A percentile compares a stretch with the other conserved stretches of the same genome.
Conservation (phyloP, 352 stramenopile genomes). For the Phytophthora syringae region DNA sequence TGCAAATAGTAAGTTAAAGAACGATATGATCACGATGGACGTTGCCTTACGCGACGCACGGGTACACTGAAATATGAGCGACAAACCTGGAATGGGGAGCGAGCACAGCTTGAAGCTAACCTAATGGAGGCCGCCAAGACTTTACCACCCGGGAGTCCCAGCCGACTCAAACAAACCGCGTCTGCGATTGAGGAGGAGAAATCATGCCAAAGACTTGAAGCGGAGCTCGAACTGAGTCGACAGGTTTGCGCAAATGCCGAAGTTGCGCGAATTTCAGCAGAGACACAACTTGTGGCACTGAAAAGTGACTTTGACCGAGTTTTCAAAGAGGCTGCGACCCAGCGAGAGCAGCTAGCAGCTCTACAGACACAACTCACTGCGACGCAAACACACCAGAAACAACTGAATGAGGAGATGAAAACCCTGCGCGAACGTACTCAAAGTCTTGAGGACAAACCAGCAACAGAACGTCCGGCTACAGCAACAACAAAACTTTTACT, state of each 20-base stretch:
- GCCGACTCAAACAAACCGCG: slow-evolving; percentile 17
- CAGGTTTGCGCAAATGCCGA: slow-evolving; percentile 22
- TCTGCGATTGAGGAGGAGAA: slow-evolving; percentile 28
- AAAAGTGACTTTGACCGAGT: slow-evolving; percentile 34
- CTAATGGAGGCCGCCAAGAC: slow-evolving; percentile 29
- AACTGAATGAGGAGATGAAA: slow-evolving; percentile 20
- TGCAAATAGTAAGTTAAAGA: slow-evolving; percentile 62
- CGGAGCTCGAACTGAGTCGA: slow-evolving; percentile 25
- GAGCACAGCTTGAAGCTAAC: slow-evolving; percentile 26
- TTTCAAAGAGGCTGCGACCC: slow-evolving; percentile 31
- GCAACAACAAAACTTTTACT: slow-evolving; percentile 29
- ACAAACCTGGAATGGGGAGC: slow-evolving; percentile 42
- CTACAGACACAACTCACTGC: slow-evolving; percentile 45
- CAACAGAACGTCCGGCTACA: slow-evolving; percentile 20
- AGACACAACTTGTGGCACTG: slow-evolving; percentile 21
- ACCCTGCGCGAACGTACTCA: slow-evolving; percentile 19
- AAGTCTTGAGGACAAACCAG: slow-evolving; percentile 21
- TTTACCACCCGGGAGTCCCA: slow-evolving; percentile 25
- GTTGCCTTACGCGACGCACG: slow-evolving; percentile 39
- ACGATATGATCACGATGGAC: slow-evolving; percentile 58
- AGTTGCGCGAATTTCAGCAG: slow-evolving; percentile 7
- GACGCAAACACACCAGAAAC: slow-evolving; percentile 19
- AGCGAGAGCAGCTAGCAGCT: slow-evolving; percentile 46
- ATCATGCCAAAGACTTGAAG: slow-evolving; percentile 30
- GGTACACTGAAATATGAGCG: slow-evolving; percentile 50